Conservation (phyloP, 140 eudicot genomes). For the Bidens hawaiensis region DNA sequence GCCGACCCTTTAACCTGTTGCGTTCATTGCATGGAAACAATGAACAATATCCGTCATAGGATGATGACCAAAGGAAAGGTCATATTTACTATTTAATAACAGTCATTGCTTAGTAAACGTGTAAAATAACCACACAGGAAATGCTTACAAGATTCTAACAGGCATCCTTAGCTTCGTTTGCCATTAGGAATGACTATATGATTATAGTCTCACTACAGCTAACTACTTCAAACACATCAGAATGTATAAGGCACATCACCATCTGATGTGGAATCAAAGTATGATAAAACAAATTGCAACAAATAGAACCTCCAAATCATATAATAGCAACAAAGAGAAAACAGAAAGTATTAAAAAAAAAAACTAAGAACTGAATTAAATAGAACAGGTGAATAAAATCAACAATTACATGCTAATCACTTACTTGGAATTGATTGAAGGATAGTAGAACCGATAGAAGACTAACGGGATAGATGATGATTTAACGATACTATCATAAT, state of each 20-base stretch:
- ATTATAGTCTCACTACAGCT: neutral
- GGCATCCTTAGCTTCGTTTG: neutral
- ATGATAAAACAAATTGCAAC: too few relatives aligned
- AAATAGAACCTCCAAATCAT: neutral
- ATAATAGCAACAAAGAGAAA: neutral
- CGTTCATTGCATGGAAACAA: neutral
- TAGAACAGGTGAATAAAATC: too few relatives aligned
- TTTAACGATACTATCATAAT: too few relatives aligned
- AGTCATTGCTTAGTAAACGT: slow-evolving; percentile 53
- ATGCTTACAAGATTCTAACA: neutral
- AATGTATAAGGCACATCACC: neutral
- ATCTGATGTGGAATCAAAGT: neutral
- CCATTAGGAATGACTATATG: neutral
- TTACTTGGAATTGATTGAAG: too few relatives aligned
- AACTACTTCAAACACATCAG: neutral
- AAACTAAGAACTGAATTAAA: too few relatives aligned
- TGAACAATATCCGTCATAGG: slow-evolving; percentile 6
- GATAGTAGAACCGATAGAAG: too few relatives aligned
- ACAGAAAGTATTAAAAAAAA: neutral
- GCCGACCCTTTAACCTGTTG: slow-evolving; percentile 64
- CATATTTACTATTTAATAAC: neutral
- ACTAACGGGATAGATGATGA: too few relatives aligned
- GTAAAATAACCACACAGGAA: slow-evolving; percentile 25
- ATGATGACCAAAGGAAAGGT: neutral
- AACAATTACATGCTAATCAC: too few relatives aligned